Evolutionary conservation across 306 rosid genomes (phyloP).

Genomic region (Gleditsia sinensis): DNA sequence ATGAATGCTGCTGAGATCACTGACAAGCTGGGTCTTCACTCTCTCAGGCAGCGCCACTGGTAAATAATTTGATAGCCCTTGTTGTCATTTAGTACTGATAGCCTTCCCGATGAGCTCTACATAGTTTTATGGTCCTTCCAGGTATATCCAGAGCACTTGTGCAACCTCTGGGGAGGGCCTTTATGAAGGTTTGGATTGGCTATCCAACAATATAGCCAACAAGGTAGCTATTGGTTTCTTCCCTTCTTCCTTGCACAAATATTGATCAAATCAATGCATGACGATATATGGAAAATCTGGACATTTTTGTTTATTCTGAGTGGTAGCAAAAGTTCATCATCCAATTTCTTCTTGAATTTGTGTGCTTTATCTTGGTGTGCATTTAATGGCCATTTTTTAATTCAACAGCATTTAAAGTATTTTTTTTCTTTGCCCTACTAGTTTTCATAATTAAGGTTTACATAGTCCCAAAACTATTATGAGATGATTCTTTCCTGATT

Average conservation of each 20-base stretch:
- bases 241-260: neutral
- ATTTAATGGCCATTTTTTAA: neutral
- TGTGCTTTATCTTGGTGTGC: constrained; percentile 4
- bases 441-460: neutral
- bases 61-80: constrained; percentile 31
- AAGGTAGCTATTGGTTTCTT: constrained; percentile 58
- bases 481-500: neutral
- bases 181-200: constrained; percentile 98
- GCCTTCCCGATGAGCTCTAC: constrained; percentile 14
- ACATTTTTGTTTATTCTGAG: neutral
- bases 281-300: neutral
- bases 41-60: constrained; percentile 99
- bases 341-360: neutral
- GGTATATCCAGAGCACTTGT: constrained; percentile 99
- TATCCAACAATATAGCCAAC: constrained; percentile 98
- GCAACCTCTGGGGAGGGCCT: constrained; percentile 99
- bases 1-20: constrained; percentile 99
- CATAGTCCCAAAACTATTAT: neutral
- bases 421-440: neutral
- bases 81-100: neutral
- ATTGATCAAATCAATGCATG: neutral
- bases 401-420: neutral
- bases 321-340: constrained; percentile 10
- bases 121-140: constrained; percentile 39
- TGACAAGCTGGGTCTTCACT: constrained; percentile 98